Evolutionary conservation across 1,284 basidiomycete genomes (phyloP), one percentile per base, ranked within the genome.

Genomic region (Apiotrichum gracile): DNA sequence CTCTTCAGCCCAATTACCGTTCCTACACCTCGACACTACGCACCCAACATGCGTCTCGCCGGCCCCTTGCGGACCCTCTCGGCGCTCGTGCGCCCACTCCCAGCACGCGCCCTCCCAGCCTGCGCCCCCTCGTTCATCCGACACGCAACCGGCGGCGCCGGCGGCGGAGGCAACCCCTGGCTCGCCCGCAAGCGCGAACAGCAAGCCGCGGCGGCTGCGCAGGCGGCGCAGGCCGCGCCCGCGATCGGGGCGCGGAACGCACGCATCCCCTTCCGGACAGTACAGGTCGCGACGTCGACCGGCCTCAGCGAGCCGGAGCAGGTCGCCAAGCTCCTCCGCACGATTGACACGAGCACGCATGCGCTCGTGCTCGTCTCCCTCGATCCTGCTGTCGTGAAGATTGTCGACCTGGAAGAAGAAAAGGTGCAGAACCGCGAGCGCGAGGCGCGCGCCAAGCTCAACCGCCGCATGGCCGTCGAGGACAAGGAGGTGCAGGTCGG

Each of bases 401-500:
- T 75, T 14, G 50, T 71, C 25, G 47, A 63, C 43, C 47, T 55
- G 21, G 55, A 56, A 22, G 65, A 62, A 25, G 64, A 67, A 25
- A 49, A 55, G n/a, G 27, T 46, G 21, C 55, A 58, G 43, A 58
- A 66, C 34, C 56, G 61, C 24, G 60, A 63, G 22, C 40, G 38
- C 10, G 64, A 66, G 22, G 62, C 60, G 9, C 61, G 62, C 40
- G 51, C 52, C 8, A 61, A 58, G 40, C 45, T 67, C 29, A 53
- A 52, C 21, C 52, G 65, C 9, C 63, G 64, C 40, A 55, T 62
- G 10, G 64, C 62, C 2, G 52, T 67, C n/a, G 69, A 70, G 47
- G 67, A 68, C 48, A 69, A 69, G 57, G 71, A 73, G 56, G 57
- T 74, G 24, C 71, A 72, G 51, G 65, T 74, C 26, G 64, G 63